Base-by-base conservation (phyloP, 2,329 filamentous ascomycete genomes). In the Colletotrichum cordylinicola region DNA sequence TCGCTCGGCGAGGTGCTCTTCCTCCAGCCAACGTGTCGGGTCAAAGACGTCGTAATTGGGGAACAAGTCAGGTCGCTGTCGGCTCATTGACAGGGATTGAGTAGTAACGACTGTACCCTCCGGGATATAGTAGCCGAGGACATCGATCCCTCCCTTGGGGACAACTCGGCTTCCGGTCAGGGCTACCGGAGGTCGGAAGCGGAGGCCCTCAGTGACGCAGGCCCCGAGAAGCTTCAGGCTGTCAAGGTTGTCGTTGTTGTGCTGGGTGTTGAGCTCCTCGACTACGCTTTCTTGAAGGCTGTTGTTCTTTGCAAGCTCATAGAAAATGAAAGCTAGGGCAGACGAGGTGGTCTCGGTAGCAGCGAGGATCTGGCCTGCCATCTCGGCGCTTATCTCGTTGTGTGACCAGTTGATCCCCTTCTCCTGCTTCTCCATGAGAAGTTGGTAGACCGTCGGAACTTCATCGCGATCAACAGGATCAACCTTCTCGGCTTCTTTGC, bases 271-370 rank as follows among this genome's bases (percentile, higher is more conserved):
- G 39, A 79, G 62, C 33, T 79, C 43, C 43, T 52, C 43, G 6
- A 8, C 43, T 24, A 52, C 43, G n/a, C n/a, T 52, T 18, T 77
- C 73, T n/a, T 76, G 31, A 8, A 76, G 55, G 16, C 16, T 58
- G 18, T 67, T 77, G 24, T 70, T 65, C 43, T 68, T 60, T 52
- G 77, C 73, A 8, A 79, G 67, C 35, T 77, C 56, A 66, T 79
- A 79, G 15, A 77, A 75, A 35, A 79, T 78, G 43, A 78, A 79
- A 33, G 75, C 67, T 33, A 79, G 48, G 13, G 77, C 75, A 15
- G 77, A 79, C 29, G 77, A 78, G 7, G 77, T 79, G 6, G 78
- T 79, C 67, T 77, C 76, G 13, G 67, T 78, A 18, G 75, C 77
- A 16, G 78, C 74, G 18, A 77, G 74, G 18, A 78, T 64, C 56